These are phyloP conservation scores for Sisymbrium irio DNA, from an alignment of 345 rosid genomes.

Conservation along the genomic window DNA sequence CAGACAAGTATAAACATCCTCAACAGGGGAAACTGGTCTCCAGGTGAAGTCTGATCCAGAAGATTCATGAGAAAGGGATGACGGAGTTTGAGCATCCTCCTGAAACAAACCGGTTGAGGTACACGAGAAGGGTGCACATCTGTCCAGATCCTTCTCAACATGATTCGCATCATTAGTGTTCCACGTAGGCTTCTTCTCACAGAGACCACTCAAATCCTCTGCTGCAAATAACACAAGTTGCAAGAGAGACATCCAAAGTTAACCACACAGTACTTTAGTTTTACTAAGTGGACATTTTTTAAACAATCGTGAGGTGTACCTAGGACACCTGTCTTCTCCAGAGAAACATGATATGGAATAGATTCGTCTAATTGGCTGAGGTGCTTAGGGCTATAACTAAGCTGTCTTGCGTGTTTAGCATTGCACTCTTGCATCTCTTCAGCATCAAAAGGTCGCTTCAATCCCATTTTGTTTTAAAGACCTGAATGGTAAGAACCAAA, in stretches of 20 bases:
- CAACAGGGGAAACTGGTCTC: constrained; percentile 33
- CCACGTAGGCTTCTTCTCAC: constrained; percentile 14
- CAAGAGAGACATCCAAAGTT: constrained; percentile 4
- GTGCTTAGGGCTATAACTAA: constrained; percentile 29
- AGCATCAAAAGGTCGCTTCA: constrained; percentile 51
- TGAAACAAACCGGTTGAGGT: constrained; percentile 15
- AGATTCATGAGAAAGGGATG: constrained; percentile 36
- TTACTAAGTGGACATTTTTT: not conserved
- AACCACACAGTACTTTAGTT: not conserved
- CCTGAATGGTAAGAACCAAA: constrained; percentile 18
- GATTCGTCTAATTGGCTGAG: constrained; percentile 22
- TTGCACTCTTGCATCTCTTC: constrained; percentile 47
- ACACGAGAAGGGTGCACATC: constrained; percentile 23
- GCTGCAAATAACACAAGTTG: constrained; percentile 12
- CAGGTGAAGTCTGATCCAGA: constrained; percentile 30
- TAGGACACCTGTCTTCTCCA: constrained; percentile 13
- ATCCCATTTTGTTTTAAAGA: constrained; percentile 37
- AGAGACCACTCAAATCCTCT: constrained; percentile 21
- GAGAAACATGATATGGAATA: constrained; percentile 28
- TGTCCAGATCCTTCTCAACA: constrained; percentile 31
- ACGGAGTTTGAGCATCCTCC: constrained; percentile 36
- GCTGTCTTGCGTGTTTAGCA: constrained; percentile 46
- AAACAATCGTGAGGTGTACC: constrained; percentile 28
- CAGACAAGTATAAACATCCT: constrained; percentile 29
- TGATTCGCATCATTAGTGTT: constrained; percentile 7